Base-by-base conservation (phyloP, 352 stramenopile species). In the Phytopythium ostracodes region DNA sequence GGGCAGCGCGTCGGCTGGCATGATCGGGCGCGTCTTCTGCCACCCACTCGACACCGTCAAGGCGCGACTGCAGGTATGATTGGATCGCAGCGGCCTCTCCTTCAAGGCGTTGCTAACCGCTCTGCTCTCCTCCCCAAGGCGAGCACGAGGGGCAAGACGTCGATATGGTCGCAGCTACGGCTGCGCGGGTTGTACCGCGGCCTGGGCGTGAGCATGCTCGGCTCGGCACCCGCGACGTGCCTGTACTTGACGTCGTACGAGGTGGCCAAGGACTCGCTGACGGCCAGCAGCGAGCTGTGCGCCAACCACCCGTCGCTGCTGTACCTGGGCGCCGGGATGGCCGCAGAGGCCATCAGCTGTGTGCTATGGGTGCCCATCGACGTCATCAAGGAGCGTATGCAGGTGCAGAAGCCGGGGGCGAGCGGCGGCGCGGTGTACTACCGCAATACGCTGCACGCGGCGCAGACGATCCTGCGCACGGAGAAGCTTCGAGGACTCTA, bases 301-400 rank as follows among this genome's bases (percentile, higher is more conserved):
- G 68, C 68, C 24, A 54, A 66, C 4, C 76, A 65, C 33, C 77
- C 80, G 47, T 88, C 85, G 60, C 60, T 94, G 46, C 60, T 89
- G 50, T 92, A 89, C 44, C 67, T 94, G n/a, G 72, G 81, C 0
- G 75, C 80, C 0, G 85, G 85, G 10, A 90, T 94, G 75, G 42
- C 87, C 9, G 85, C 85, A 3, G 85, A 94, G 60, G 79, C 83
- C 18, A 35, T 92, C 20, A 92, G 93, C 60, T 99, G 97, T 67
- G 84, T 99, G 35, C 75, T 99, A 22, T 99, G 96, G 80, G 96
- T 99, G n/a, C 97, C 97, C n/a, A 96, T 99, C 33, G 97, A 99
- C 68, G 97, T 99, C 38, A 88, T 99, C 36, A 99, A 99, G 68
- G 97, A 99, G 75, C 87, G 97, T 60, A 90, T 99, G 80, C 97